These are phyloP conservation scores for Phytophthora brassicae DNA, from an alignment of 352 stramenopile genomes.

Conservation along the genomic window DNA sequence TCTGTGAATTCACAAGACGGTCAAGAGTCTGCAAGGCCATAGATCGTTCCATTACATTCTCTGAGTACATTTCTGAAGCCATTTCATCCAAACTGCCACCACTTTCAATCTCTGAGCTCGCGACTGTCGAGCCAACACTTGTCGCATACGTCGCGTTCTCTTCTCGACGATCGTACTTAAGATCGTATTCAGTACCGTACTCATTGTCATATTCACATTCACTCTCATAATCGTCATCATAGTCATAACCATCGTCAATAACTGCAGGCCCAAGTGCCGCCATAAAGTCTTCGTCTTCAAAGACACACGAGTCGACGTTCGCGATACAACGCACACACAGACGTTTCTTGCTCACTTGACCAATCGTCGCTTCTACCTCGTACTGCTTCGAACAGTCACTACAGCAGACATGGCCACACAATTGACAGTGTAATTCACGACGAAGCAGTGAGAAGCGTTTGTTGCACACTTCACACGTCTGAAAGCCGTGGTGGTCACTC, in stretches of 20 bases:
- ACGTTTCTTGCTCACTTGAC: slow-evolving; percentile 49
- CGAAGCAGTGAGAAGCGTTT: slow-evolving; percentile 52
- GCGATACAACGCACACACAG: slow-evolving; percentile 57
- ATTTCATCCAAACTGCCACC: slow-evolving; percentile 25
- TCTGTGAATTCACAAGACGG: slow-evolving; percentile 27
- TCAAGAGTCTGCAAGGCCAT: slow-evolving; percentile 32
- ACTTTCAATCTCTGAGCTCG: slow-evolving; percentile 32
- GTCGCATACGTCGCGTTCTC: slow-evolving; percentile 29
- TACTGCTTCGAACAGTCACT: slow-evolving; percentile 55
- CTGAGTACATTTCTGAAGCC: slow-evolving; percentile 17
- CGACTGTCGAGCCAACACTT: slow-evolving; percentile 24
- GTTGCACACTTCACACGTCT: slow-evolving; percentile 43
- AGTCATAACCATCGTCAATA: slow-evolving; percentile 28
- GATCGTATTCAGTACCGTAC: background rate
- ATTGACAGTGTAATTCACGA: slow-evolving; percentile 51
- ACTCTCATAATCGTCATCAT: slow-evolving; percentile 18
- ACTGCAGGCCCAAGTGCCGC: slow-evolving; percentile 48
- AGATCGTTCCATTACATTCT: slow-evolving; percentile 29
- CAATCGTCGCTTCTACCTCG: slow-evolving; percentile 51
- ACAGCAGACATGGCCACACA: slow-evolving; percentile 59
- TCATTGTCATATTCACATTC: slow-evolving; percentile 13
- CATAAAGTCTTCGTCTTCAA: slow-evolving; percentile 63
- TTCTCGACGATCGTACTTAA: slow-evolving; percentile 11
- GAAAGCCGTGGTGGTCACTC: slow-evolving; percentile 16
- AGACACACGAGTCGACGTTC: slow-evolving; percentile 56